These are phyloP conservation scores for Obelidium mucronatum DNA, from an alignment of 192 early-diverging fungal species.

Conservation along the genomic window DNA sequence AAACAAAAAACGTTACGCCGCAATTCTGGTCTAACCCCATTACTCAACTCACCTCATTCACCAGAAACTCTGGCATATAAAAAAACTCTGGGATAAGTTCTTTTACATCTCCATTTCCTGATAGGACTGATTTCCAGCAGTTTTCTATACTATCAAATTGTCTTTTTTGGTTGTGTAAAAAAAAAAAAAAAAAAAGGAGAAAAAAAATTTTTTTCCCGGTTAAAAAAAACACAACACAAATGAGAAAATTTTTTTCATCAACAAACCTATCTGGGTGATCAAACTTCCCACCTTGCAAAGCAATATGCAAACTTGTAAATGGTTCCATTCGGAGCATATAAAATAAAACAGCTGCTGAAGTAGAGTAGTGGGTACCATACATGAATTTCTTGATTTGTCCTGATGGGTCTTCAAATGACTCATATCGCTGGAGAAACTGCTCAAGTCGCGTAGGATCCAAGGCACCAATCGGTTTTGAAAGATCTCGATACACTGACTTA, in stretches of 20 bases:
- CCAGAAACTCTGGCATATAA: conserved; percentile 91
- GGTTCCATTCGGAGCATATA: conserved; percentile 92
- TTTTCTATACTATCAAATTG: conserved; percentile 65
- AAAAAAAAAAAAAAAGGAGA: not conserved
- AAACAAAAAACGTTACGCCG: not conserved
- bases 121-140: conserved; percentile 62
- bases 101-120: conserved; percentile 70
- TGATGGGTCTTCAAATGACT: conserved; percentile 69
- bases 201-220: not conserved
- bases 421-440: conserved; percentile 71
- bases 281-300: conserved; percentile 61
- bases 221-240: not conserved
- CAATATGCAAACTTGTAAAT: conserved; percentile 75
- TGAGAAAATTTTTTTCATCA: too few relatives aligned
- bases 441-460: conserved; percentile 71
- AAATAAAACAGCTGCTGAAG: conserved; percentile 87
- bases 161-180: conserved; percentile 3
- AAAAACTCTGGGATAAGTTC: conserved; percentile 98
- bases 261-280: conserved; percentile 61
- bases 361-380: conserved; percentile 98
- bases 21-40: not conserved
- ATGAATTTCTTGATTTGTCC: conserved; percentile 73
- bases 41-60: conserved; percentile 44
- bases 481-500: conserved; percentile 82
- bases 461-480: conserved; percentile 92